Conservation (phyloP, 768 basidiomycete genomes). For the Lactarius sanguifluus region DNA sequence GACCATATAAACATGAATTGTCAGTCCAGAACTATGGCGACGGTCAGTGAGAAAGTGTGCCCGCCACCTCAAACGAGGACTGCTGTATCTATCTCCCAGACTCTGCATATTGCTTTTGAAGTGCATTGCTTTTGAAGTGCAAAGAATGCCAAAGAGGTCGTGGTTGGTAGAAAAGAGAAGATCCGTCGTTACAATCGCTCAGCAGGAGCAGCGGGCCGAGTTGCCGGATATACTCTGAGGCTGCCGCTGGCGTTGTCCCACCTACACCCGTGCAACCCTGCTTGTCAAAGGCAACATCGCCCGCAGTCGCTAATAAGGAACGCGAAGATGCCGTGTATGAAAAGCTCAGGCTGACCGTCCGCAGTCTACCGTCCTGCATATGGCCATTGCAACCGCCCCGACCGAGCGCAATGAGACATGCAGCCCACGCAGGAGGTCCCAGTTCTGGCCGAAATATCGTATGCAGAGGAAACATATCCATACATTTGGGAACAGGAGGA, state of each 20-base stretch:
- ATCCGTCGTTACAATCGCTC: too few species aligned
- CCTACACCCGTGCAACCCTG: conserved; percentile 58
- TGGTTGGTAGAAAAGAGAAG: conserved; percentile 22
- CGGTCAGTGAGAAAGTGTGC: conserved; percentile 14
- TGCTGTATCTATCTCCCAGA: conserved; percentile 22
- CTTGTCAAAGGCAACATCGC: conserved; percentile 75
- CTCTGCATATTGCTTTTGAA: conserved; percentile 13
- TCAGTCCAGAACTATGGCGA: conserved; percentile 30
- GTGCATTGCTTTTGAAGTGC: conserved; percentile 4
- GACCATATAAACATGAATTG: background rate
- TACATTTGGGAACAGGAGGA: conserved; percentile 99
- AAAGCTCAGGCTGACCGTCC: conserved; percentile 27
- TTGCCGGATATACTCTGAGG: conserved; percentile 38
- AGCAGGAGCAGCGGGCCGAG: conserved; percentile 13
- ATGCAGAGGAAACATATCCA: conserved; percentile 97
- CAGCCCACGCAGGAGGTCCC: conserved; percentile 36
- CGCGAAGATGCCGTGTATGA: conserved; percentile 41
- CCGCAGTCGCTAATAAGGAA: conserved; percentile 47
- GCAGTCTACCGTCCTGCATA: conserved; percentile 41
- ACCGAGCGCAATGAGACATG: conserved; percentile 30
- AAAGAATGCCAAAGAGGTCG: conserved; percentile 19
- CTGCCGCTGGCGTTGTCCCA: conserved; percentile 45
- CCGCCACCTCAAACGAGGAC: conserved; percentile 31
- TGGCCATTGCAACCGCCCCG: conserved; percentile 28
- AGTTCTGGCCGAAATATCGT: conserved; percentile 61